A percentile compares a stretch with the other conserved stretches of the same genome.
These are phyloP conservation scores for Fusarium protoensiforme DNA, from an alignment of 2,329 filamentous ascomycete species.

Conservation along the genomic window DNA sequence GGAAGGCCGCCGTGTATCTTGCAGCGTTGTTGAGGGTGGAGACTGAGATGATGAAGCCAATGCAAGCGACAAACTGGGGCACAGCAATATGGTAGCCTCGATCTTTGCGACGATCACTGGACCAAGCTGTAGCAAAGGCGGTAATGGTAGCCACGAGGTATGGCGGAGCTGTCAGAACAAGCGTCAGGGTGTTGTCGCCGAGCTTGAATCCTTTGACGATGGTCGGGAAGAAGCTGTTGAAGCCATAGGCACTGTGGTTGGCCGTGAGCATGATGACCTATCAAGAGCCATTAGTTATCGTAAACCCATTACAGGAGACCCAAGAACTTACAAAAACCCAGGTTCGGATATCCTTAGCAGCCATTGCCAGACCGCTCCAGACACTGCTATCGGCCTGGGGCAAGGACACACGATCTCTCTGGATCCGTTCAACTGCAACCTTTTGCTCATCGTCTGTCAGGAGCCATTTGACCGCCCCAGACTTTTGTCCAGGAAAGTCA, in stretches of 20 bases:
- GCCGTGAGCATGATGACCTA: constrained; percentile 26
- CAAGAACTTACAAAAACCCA: constrained; percentile 35
- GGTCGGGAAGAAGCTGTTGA: constrained; percentile 41
- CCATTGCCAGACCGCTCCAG: constrained; percentile 35
- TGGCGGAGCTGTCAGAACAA: constrained; percentile 39
- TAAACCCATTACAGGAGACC: not conserved
- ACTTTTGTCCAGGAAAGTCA: constrained; percentile 29
- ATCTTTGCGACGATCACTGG: constrained; percentile 32
- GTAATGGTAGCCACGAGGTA: constrained; percentile 35
- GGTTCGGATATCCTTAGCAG: constrained; percentile 36
- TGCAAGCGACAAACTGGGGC: not conserved
- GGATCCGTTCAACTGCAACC: constrained; percentile 27
- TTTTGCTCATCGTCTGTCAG: constrained; percentile 14
- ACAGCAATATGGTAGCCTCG: constrained; percentile 34
- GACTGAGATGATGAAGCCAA: not conserved
- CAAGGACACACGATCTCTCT: constrained; percentile 35
- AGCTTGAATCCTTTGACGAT: constrained; percentile 35
- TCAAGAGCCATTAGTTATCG: not conserved
- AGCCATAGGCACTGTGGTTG: constrained; percentile 37
- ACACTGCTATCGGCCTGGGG: constrained; percentile 17
- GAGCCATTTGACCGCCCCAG: constrained; percentile 11
- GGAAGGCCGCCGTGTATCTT: constrained; percentile 32
- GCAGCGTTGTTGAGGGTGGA: not conserved
- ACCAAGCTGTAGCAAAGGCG: constrained; percentile 27
- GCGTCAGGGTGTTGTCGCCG: constrained; percentile 31